Conservation (phyloP, 257 asterid genomes). For the Lycium ferocissimum region DNA sequence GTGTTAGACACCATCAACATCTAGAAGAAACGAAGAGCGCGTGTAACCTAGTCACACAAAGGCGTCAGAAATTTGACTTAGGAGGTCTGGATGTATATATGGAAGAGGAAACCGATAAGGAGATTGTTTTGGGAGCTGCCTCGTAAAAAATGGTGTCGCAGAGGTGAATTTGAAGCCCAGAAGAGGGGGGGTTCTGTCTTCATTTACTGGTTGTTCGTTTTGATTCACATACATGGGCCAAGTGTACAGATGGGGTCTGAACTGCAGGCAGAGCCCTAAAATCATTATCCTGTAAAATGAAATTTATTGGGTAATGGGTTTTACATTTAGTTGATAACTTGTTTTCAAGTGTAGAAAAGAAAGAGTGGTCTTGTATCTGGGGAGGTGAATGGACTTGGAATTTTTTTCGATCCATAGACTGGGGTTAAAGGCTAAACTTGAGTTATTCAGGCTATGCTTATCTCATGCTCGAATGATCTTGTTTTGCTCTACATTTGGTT, state of each 20-base stretch:
- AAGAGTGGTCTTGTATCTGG: not conserved
- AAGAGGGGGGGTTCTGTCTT: too few relatives aligned
- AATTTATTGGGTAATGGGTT: not conserved
- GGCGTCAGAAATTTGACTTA: not conserved
- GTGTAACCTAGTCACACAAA: not conserved
- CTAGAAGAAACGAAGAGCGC: not conserved
- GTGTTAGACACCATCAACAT: not conserved
- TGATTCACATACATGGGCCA: not conserved
- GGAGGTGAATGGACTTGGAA: not conserved
- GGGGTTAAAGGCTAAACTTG: not conserved
- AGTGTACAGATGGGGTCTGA: not conserved
- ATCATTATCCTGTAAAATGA: not conserved
- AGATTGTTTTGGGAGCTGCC: not conserved
- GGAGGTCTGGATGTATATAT: not conserved
- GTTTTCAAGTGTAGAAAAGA: not conserved
- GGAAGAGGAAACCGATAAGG: not conserved
- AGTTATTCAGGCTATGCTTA: not conserved
- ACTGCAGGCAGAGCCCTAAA: not conserved
- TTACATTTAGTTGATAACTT: constrained; percentile 5
- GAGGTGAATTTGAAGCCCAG: not conserved
- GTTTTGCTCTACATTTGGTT: not conserved
- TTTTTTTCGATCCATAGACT: not conserved
- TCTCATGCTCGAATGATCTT: not conserved
- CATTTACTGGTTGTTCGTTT: not conserved
- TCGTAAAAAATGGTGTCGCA: not conserved